A percentile compares a stretch with the other conserved stretches of the same genome.
phyloP scores from a whole-genome alignment of 768 basidiomycete species.

The Hortiboletus flavorubellus region DNA sequence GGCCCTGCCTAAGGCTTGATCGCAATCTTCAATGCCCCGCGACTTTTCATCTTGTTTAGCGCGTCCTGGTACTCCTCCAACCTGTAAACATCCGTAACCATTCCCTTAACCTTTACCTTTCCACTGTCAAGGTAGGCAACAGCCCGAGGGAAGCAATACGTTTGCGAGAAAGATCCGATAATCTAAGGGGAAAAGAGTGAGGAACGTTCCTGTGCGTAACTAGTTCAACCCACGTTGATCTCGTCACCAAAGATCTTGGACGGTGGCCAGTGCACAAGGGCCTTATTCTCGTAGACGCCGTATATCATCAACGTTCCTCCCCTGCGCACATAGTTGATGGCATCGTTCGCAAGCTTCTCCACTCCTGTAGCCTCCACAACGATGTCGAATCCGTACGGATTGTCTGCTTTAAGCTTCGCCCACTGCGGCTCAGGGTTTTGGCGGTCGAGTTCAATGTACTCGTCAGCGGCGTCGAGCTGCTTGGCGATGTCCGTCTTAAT shows the following conservation, averaged over 20 bases:
- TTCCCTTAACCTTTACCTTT: conserved; percentile 78
- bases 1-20: conserved; percentile 46
- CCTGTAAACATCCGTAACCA: conserved; percentile 68
- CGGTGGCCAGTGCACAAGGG: conserved; percentile 82
- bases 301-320: conserved; percentile 87
- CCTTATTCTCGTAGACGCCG: conserved; percentile 87
- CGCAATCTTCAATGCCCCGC: conserved; percentile 58
- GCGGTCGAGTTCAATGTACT: conserved; percentile 83
- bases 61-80: conserved; percentile 69
- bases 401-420: conserved; percentile 72
- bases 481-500: conserved; percentile 88
- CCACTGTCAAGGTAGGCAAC: conserved; percentile 86
- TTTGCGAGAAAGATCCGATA: conserved; percentile 88
- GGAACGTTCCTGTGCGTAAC: not conserved
- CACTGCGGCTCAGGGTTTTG: conserved; percentile 73
- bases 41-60: conserved; percentile 68
- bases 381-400: conserved; percentile 89
- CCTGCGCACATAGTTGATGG: conserved; percentile 85
- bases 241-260: conserved; percentile 77
- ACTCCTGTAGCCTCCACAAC: conserved; percentile 80
- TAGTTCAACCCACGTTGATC: conserved; percentile 43
- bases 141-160: conserved; percentile 86
- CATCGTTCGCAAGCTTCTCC: conserved; percentile 81
- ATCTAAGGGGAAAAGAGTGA: conserved; percentile 45
- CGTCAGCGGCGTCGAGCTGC: conserved; percentile 74